A percentile compares a stretch with the other conserved stretches of the same genome.
Evolutionary conservation across 23 red algal species (phyloP).

Genomic region (Gracilariopsis chorda): DNA sequence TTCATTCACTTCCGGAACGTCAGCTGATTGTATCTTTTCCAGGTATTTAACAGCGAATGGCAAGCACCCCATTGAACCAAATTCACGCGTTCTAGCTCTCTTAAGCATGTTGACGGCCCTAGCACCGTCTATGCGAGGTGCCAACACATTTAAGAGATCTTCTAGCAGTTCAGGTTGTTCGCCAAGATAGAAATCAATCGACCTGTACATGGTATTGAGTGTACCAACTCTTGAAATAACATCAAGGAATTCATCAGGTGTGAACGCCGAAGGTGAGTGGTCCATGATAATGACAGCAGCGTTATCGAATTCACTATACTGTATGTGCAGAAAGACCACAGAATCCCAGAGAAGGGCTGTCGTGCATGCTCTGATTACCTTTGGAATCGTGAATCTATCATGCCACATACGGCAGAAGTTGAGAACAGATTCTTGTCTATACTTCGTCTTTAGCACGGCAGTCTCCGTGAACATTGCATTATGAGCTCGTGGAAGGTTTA

Average conservation of each 20-base stretch:
- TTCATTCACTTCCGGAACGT: constrained; percentile 89
- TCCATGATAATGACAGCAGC: constrained; percentile 91
- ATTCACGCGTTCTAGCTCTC: constrained; percentile 45
- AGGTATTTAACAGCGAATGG: constrained; percentile 67
- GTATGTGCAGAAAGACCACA: constrained; percentile 78
- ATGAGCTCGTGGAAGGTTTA: constrained; percentile 78
- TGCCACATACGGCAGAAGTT: constrained; percentile 86
- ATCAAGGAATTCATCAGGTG: constrained; percentile 74
- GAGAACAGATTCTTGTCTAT: constrained; percentile 78
- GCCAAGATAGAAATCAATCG: constrained; percentile 89
- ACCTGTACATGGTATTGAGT: constrained; percentile 80
- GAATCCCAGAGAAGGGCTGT: constrained; percentile 80
- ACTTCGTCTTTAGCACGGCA: constrained; percentile 83
- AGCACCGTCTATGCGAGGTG: constrained; percentile 69
- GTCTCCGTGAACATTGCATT: constrained; percentile 90
- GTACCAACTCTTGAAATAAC: constrained; percentile 76
- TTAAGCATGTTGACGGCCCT: constrained; percentile 51
- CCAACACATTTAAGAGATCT: constrained; percentile 76
- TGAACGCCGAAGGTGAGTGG: constrained; percentile 79
- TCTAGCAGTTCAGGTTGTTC: constrained; percentile 84
- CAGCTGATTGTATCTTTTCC: constrained; percentile 80
- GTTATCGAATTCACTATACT: constrained; percentile 89
- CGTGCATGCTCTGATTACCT: constrained; percentile 75
- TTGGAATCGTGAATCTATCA: constrained; percentile 68
- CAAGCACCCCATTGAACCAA: constrained; percentile 58